Base-by-base conservation (phyloP, 257 asterid genomes). In the Solanum bulbocastanum region DNA sequence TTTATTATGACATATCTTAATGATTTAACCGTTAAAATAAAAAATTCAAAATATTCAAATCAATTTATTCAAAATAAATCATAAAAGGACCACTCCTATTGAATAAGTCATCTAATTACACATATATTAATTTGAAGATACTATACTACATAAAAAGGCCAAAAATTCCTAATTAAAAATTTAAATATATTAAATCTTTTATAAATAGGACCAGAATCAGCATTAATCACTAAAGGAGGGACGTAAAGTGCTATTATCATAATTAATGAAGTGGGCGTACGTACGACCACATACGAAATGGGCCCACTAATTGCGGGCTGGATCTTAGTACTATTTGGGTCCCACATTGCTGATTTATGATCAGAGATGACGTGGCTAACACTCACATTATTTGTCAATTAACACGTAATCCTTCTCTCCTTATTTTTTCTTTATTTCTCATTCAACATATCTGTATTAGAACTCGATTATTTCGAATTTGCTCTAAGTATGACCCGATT, bases 211-310 rank as follows among this genome's bases (percentile, higher is more conserved):
- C 18, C 10, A 20, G 1, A 36, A 22, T 20, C 3, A 39, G 0
- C 20, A 37, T 39, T 75, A 37, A n/a, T 39, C 11, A 23, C 4
- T 22, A 75, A 5, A 39, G 2, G 6, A 40, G 35, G 52, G 52
- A 22, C 6, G 5, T 11, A 3, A 39, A 23, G 12, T 37, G 49
- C 82, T 20, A 18, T 75, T 75, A 75, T 37, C 58, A 37, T 0
- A 75, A 22, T 4, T 20, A 23, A 23, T 22, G 36, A 32, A 62
- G 39, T 25, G 25, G 16, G 20, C 86, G 89, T 90, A 87, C 90
- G 94, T 92, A 93, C 93, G 92, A 90, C 88, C 78, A 30, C 90
- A 90, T 90, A 76, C 93, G 87, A 81, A 85, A 40, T 66, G 85
- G 89, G 33, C 90, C 93, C 86, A 60, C 81, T 15, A 30, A 8